Evolutionary conservation across 2,329 filamentous ascomycete genomes (phyloP).

Genomic region (Colletotrichum gigasporum): DNA sequence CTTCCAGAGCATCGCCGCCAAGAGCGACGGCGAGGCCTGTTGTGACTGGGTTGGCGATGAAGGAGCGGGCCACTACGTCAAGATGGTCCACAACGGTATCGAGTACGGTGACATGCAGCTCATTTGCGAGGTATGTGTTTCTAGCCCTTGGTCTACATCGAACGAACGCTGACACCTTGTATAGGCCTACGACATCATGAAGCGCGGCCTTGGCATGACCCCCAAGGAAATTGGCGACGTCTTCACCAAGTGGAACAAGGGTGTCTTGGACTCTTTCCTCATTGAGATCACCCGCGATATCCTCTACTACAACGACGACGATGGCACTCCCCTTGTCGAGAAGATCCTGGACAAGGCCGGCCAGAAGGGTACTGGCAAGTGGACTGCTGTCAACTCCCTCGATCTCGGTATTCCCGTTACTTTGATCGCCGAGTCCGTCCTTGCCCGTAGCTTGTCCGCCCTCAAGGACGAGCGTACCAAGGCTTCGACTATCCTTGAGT

Average conservation of each 20-base stretch:
- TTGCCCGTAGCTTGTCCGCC: constrained; percentile 91
- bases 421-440: constrained; percentile 95
- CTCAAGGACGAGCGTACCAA: constrained; percentile 92
- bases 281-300: constrained; percentile 99
- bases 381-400: constrained; percentile 98
- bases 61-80: constrained; percentile 99
- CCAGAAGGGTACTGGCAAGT: constrained; percentile 99
- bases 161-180: constrained; percentile 33
- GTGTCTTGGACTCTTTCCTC: constrained; percentile 97
- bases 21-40: constrained; percentile 96
- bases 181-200: constrained; percentile 99
- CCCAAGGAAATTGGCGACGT: constrained; percentile 97
- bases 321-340: constrained; percentile 90
- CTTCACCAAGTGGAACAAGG: constrained; percentile 97
- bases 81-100: constrained; percentile 99
- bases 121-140: constrained; percentile 85
- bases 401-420: constrained; percentile 99
- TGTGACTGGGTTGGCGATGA: constrained; percentile 99
- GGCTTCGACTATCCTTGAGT: constrained; percentile 81
- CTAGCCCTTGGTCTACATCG: fast-evolving
- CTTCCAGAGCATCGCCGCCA: constrained; percentile 97
- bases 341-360: constrained; percentile 99
- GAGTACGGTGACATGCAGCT: constrained; percentile 99
- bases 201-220: constrained; percentile 89
- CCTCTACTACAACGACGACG: constrained; percentile 97